Evolutionary conservation across 495 filamentous ascomycete genomes (phyloP), one percentile per base, ranked within the genome.

Genomic region (Beverwykella pulmonaria): DNA sequence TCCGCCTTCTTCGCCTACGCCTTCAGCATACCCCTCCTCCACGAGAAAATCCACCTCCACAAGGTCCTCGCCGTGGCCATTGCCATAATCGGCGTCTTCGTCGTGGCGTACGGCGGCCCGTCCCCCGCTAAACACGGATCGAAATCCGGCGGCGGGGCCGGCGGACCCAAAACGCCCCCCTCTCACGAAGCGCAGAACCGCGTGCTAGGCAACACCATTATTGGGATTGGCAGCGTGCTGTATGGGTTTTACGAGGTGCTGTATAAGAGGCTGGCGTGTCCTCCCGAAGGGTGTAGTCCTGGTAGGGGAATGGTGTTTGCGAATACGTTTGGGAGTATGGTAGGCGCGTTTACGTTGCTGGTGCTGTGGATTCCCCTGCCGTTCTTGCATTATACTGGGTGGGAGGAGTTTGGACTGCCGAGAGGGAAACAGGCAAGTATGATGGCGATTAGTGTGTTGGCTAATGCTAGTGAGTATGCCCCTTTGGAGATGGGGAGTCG

Each of bases 1-100:
- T 96, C 91, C 53, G 93, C 94, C 52, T 98, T 98, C 78, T 98
- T 97, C 76, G 94, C 94, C 30, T 98, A 98, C 74, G 93, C 88
- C 10, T 98, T 98, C 73, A 92, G 89, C 49, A 91, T 98, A 23
- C 92, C 92, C 0, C 74, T 98, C 14, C 81, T 98, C 0, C 88
- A 91, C 27, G 94, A 98, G 75, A 88, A 87, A 72, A 72, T 95
- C 12, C 86, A 90, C 2, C 75, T 85, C 23, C 90, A 90, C 74
- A 98, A 97, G 79, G 84, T 90, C 26, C 75, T 93, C 36, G 88
- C 93, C 1, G 94, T 98, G 1, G 81, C 80, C 8, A 83, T 98
- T 34, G 93, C 94, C 20, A 94, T 97, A 52, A 74, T 87, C 5
- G 94, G 94, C 50, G 94, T 98, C 15, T 78, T 98, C 34, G 82